Evolutionary conservation across 2,329 filamentous ascomycete species (phyloP), one percentile per base, ranked within the genome.

Genomic region (Arthrobotrys pseudoclavata): DNA sequence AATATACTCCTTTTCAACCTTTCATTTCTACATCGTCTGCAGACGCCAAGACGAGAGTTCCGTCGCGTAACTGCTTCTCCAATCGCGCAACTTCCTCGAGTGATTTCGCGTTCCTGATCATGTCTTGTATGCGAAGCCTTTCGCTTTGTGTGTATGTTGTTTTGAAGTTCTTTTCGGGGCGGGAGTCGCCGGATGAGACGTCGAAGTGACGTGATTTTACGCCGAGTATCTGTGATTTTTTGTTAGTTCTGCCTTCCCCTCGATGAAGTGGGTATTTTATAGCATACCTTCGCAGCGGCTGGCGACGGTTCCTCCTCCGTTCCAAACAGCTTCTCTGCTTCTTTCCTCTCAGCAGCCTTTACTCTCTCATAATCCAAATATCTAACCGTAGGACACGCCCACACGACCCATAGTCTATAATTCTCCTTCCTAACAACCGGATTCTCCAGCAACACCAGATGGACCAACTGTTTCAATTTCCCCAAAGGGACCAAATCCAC

Each of bases 341-440:
- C 88, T 79, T 89, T 85, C 52, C 94, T 89, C 87, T 99, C 96
- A 0, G 88, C 90, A 79, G 96, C 89, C 84, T 93, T 96, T 61
- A 99, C 94, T 85, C 97, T 97, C 81, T 90, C 88, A 83, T 93
- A 97, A 85, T 99, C 96, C 60, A 99, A 87, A 84, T 97, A 98
- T 52, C 95, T 91, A 50, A 99, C 90, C 3, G 87, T 88, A 0
- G 93, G 94, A 83, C 92, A 93, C 79, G 91, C 89, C 91, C 92
- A 97, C 77, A 99, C 88, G 29, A 97, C 86, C 91, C 93, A 99
- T 83, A 91, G 91, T 66, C 96, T 91, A 85, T 98, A 99, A 85
- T 97, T 86, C 93, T 98, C 94, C 85, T 95, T 97, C 86, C 91
- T 92, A 24, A 92, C 90, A 6, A 98, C 92, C 0, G 96, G 95